Base-by-base conservation (phyloP, 176 grass and related monocot species). In the Aegilops speltoides region DNA sequence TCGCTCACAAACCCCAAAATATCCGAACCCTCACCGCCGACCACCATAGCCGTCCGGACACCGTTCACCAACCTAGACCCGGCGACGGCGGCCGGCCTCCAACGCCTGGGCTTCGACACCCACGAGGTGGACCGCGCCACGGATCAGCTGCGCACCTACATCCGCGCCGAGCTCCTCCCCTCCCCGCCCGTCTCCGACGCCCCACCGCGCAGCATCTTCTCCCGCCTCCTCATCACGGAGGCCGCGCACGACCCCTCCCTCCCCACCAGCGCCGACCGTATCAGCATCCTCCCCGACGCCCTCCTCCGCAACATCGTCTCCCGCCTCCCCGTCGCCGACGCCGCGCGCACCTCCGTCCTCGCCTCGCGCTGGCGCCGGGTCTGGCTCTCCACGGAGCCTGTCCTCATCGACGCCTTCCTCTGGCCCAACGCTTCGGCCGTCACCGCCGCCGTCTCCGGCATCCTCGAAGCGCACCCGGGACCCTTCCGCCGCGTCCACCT, bases 251-350 rank as follows among this genome's bases (percentile, higher is more conserved):
- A 15, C 45, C 45, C 45, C 45, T 3, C 45, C 45, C 1, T 43
- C 69, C 12, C 20, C 25, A 24, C 9, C 17, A 14, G 6, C 62
- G 13, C 25, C 40, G 84, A 79, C 64, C 74, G 46, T 64, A 61
- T 86, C 31, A 68, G 84, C 76, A 0, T 0, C 23, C 76, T 86
- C 29, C 84, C 84, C 33, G 43, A 61, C 43, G 9, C 14, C 16
- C 32, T 79, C 43, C 76, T 79, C 6, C 22, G 16, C 63, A 6
- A 40, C 62, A 86, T 86, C 76, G 48, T 71, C 76, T n/a, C 65
- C 40, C 34, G 64, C 45, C 62, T 86, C 64, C 63, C 33, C 48
- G 2, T 6, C 83, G 64, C 20, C 46, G 84, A 86, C n/a, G 76
- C 41, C 32, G 76, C 76, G 15, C 45, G 22, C 31, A 77, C 72